Base-by-base conservation (phyloP, 192 early-diverging fungal genomes). In the Kickxella alabastrina region DNA sequence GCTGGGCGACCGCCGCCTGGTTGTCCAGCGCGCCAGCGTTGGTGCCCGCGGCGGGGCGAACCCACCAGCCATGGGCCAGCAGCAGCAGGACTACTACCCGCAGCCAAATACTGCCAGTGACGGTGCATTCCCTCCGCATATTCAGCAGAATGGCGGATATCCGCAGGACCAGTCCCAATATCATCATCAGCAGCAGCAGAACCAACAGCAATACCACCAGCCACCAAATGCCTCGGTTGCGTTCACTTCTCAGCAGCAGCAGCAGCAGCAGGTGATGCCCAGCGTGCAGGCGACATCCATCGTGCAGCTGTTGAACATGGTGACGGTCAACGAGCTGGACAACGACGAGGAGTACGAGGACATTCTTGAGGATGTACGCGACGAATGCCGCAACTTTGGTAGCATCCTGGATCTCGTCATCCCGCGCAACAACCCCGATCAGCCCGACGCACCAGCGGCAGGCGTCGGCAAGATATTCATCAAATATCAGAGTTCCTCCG, bases 381-480 rank as follows among this genome's bases (percentile, higher is more conserved):
- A 92, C 15, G 96, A 99, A 64, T 94, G 91, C 63, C 54, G 62
- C 34, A 93, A 86, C 60, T 95, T 87, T 70, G 96, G 96, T 12
- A 57, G 54, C n/a, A 69, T 98, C n/a, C 37, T 64, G 4, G 83
- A 86, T 9, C 71, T 97, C 54, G 82, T 80, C 52, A 94, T 98
- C 57, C 96, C 96, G 19, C 74, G 92, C 26, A 89, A 90, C 10
- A 54, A 60, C 10, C 52, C 74, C 24, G 62, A 64, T 12, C 34
- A 54, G 35, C 55, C 76, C 19, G 70, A 67, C 12, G 38, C 31
- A 12, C 61, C 71, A 9, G 80, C 78, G 17, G 58, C 86, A 3
- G 90, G 92, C 29, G 65, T 92, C 19, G 95, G 92, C 63, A 95
- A 92, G 92, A 90, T 97, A 51, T 95, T 91, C 80, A 83, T 97